phyloP scores from a whole-genome alignment of 2,329 filamentous ascomycete genomes.

The Diplodia seriata region DNA sequence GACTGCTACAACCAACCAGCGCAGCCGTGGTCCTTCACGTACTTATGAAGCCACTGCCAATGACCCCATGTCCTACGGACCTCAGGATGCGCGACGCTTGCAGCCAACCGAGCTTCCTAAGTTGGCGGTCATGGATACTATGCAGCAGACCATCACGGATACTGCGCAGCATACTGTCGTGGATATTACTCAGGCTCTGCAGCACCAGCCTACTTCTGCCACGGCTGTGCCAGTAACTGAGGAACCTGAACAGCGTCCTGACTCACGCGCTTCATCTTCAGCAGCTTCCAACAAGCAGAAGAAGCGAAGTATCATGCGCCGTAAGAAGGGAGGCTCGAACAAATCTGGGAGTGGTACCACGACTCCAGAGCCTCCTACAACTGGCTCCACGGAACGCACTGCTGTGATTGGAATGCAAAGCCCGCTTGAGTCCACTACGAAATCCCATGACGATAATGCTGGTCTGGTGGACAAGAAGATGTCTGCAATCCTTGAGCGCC shows the following conservation, averaged over 20 bases:
- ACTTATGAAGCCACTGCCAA: slow-evolving; percentile 15
- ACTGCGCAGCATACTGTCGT: too few species aligned
- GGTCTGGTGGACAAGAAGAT: slow-evolving; percentile 19
- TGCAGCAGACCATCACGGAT: neutral
- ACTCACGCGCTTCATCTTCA: neutral
- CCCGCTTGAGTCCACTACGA: neutral
- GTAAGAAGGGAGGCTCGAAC: neutral
- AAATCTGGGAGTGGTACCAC: slow-evolving; percentile 1
- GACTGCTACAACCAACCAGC: neutral
- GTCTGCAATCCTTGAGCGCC: neutral
- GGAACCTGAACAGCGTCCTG: neutral
- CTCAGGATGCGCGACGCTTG: slow-evolving; percentile 19
- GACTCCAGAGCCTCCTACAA: slow-evolving; percentile 2
- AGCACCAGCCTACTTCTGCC: neutral
- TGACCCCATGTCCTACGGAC: slow-evolving; percentile 19
- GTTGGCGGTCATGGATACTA: neutral
- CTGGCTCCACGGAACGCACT: neutral
- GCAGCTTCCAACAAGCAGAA: neutral
- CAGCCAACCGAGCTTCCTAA: neutral
- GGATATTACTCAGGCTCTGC: neutral
- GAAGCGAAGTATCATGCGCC: neutral
- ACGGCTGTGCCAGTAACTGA: neutral
- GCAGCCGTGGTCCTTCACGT: slow-evolving; percentile 9
- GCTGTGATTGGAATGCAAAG: neutral
- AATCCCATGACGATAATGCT: neutral